Percentiles rank a stretch among this genome's conserved stretches.
Evolutionary conservation across 2,329 filamentous ascomycete species (phyloP).

Genomic region (Pseudogymnoascus sp.): DNA sequence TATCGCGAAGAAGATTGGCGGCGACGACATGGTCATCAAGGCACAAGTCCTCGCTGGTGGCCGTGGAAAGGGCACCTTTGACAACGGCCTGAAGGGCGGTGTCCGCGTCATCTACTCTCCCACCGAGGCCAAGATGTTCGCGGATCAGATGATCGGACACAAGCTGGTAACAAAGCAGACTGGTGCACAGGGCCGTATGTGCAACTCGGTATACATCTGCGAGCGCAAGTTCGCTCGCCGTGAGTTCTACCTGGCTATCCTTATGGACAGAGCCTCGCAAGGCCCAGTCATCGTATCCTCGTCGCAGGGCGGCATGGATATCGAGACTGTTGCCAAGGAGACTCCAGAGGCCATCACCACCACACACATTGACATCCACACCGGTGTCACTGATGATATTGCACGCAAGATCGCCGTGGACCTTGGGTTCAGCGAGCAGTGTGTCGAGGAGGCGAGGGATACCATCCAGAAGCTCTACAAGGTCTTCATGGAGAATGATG

Average conservation of each 20-base stretch:
- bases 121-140: conserved; percentile 92
- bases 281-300: conserved; percentile 93
- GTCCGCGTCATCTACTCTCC: conserved; percentile 98
- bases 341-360: conserved; percentile 92
- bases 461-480: conserved; percentile 99
- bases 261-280: conserved; percentile 94
- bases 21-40: conserved; percentile 98
- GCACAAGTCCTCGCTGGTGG: conserved; percentile 97
- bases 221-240: conserved; percentile 99
- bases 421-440: conserved; percentile 96
- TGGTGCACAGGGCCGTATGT: conserved; percentile 83
- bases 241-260: conserved; percentile 97
- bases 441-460: conserved; percentile 87
- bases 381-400: conserved; percentile 91
- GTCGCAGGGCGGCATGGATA: conserved; percentile 98
- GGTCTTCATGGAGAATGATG: conserved; percentile 97
- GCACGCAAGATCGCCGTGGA: conserved; percentile 81
- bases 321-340: conserved; percentile 97
- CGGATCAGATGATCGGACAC: conserved; percentile 98
- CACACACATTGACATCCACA: conserved; percentile 87
- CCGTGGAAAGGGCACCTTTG: conserved; percentile 94
- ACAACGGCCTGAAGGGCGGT: conserved; percentile 97
- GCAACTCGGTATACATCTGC: conserved; percentile 97
- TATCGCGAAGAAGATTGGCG: conserved; percentile 83
- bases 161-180: conserved; percentile 99